Conservation (phyloP, 176 grass and related monocot species). For the Dactylis glomerata region DNA sequence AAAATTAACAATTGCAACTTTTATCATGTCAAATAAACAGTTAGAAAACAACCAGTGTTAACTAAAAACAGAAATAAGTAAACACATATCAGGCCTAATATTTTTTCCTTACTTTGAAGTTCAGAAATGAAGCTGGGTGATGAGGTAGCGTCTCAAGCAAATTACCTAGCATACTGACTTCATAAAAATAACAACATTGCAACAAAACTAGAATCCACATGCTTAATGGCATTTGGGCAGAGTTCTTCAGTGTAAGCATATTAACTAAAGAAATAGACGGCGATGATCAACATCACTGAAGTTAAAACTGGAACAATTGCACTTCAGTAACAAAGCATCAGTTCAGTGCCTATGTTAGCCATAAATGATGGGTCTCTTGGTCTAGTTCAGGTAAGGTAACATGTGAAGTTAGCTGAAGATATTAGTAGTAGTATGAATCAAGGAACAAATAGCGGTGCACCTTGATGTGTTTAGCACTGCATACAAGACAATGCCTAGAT, state of each 20-base stretch:
- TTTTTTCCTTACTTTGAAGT: no score
- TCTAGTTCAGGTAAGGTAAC: not conserved
- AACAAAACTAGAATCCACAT: not conserved
- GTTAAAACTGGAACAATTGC: not conserved
- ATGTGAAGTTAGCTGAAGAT: no score
- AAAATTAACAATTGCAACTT: no score
- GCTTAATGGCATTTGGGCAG: not conserved
- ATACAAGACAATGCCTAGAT: no score
- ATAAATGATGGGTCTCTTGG: not conserved
- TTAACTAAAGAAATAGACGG: not conserved
- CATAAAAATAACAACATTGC: not conserved
- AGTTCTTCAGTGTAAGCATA: not conserved
- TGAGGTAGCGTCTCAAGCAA: not conserved
- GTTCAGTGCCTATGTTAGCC: not conserved
- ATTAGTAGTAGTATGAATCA: no score
- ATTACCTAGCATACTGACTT: not conserved
- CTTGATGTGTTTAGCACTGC: no score
- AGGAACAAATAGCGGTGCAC: no score
- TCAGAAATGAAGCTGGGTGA: not conserved
- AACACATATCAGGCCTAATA: no score
- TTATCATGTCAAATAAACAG: no score
- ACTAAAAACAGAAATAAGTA: no score
- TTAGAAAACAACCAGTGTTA: no score
- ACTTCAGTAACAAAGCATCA: not conserved
- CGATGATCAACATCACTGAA: not conserved